These are phyloP conservation scores for Apiospora phragmitis DNA, from an alignment of 2,329 filamentous ascomycete genomes.

Conservation along the genomic window DNA sequence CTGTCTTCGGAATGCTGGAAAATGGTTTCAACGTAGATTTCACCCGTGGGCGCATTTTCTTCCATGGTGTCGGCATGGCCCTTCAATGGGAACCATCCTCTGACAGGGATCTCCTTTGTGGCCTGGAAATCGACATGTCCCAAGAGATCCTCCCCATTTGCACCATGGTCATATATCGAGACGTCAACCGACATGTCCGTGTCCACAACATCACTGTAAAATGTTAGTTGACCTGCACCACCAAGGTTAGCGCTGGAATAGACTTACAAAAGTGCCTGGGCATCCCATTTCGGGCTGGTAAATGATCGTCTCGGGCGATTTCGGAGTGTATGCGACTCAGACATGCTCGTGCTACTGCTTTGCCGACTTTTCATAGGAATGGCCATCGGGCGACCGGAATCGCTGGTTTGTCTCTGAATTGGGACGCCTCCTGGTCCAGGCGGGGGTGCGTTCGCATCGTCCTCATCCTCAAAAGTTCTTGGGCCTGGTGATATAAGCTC, in stretches of 20 bases:
- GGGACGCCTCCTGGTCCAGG: slow-evolving; percentile 56
- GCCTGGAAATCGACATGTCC: slow-evolving; percentile 83
- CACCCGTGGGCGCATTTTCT: slow-evolving; percentile 78
- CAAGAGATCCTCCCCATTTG: slow-evolving; percentile 79
- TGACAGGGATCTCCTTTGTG: slow-evolving; percentile 68
- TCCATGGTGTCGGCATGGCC: slow-evolving; percentile 70
- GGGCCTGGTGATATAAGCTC: slow-evolving; percentile 93
- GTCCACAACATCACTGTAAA: slow-evolving; percentile 81
- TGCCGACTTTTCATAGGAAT: slow-evolving; percentile 97
- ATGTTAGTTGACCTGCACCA: slow-evolving; percentile 17
- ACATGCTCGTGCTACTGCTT: slow-evolving; percentile 88
- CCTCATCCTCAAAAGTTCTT: slow-evolving; percentile 60
- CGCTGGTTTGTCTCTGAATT: slow-evolving; percentile 72
- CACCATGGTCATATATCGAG: slow-evolving; percentile 85
- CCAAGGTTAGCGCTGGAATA: neutral
- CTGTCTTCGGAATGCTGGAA: slow-evolving; percentile 89
- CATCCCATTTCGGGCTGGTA: slow-evolving; percentile 92
- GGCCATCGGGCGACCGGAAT: slow-evolving; percentile 82
- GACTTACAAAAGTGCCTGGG: slow-evolving; percentile 90
- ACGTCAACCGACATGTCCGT: slow-evolving; percentile 88
- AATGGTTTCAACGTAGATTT: slow-evolving; percentile 82
- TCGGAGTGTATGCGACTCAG: slow-evolving; percentile 62
- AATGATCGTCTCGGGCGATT: slow-evolving; percentile 61
- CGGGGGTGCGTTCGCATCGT: slow-evolving; percentile 53
- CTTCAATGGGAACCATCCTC: slow-evolving; percentile 82